These are phyloP conservation scores for Cylindrotheca closterium DNA, from an alignment of 108 stramenopile genomes.

Conservation along the genomic window DNA sequence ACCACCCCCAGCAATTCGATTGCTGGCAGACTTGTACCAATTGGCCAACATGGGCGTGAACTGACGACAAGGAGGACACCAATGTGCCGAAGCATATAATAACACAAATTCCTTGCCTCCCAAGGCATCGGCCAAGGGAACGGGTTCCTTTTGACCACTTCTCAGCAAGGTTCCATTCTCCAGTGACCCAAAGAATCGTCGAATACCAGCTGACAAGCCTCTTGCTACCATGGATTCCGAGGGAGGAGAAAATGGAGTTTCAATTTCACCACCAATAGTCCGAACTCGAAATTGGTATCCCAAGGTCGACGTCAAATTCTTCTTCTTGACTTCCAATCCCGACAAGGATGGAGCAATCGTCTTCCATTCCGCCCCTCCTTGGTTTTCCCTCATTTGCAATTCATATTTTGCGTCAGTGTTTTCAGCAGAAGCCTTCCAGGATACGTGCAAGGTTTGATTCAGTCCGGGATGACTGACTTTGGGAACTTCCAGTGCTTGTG, in stretches of 20 bases:
- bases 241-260: constrained; percentile 59
- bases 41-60: constrained; percentile 87
- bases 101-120: constrained; percentile 73
- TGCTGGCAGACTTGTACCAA: constrained; percentile 59
- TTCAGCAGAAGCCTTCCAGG: constrained; percentile 34
- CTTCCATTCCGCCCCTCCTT: constrained; percentile 53
- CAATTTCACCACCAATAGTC: constrained; percentile 26
- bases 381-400: constrained; percentile 81
- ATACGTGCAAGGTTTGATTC: constrained; percentile 52
- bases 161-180: constrained; percentile 48
- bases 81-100: constrained; percentile 71
- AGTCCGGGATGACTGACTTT: constrained; percentile 31
- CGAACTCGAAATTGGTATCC: constrained; percentile 83
- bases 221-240: constrained; percentile 43
- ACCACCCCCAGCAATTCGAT: too few relatives aligned
- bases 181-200: constrained; percentile 49
- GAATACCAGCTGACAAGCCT: constrained; percentile 40
- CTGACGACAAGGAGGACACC: constrained; percentile 83
- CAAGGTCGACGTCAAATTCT: constrained; percentile 59
- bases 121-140: constrained; percentile 59
- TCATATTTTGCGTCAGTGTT: constrained; percentile 41
- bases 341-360: constrained; percentile 65
- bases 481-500: constrained; percentile 39
- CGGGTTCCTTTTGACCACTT: constrained; percentile 27
- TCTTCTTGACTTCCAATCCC: constrained; percentile 66